Percentiles rank a stretch among this genome's conserved stretches.
phyloP scores from a whole-genome alignment of 805 yeast genomes.

The Saccharomycopsis schoenii region DNA sequence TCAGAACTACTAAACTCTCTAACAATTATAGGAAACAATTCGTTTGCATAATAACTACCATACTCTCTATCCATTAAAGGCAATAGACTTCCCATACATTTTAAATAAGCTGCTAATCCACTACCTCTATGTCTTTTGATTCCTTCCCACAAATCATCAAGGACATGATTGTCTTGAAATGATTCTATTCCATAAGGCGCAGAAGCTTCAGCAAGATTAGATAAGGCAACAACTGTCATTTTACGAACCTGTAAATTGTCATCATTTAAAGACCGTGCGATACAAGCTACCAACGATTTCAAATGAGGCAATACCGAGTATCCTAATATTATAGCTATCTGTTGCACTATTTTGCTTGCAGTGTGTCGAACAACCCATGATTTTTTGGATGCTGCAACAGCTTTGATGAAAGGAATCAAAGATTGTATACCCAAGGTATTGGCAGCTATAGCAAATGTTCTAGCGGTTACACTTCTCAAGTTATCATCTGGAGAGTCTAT shows the following conservation, averaged over 20 bases:
- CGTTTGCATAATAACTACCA: constrained; percentile 66
- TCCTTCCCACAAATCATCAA: constrained; percentile 79
- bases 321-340: constrained; percentile 59
- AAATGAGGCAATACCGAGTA: constrained; percentile 68
- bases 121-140: constrained; percentile 69
- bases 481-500: constrained; percentile 76
- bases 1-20: constrained; percentile 77
- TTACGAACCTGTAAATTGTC: constrained; percentile 59
- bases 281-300: constrained; percentile 51
- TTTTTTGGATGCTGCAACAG: constrained; percentile 67
- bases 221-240: constrained; percentile 60
- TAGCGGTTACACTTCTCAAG: constrained; percentile 63
- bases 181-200: constrained; percentile 87
- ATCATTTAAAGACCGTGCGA: constrained; percentile 51
- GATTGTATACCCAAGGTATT: constrained; percentile 64
- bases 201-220: constrained; percentile 71
- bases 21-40: constrained; percentile 53
- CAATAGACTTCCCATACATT: constrained; percentile 67
- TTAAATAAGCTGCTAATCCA: constrained; percentile 62
- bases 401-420: constrained; percentile 69
- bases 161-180: constrained; percentile 44
- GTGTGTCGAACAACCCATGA: constrained; percentile 80
- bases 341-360: constrained; percentile 69
- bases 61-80: constrained; percentile 84
- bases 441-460: constrained; percentile 78